phyloP scores from a whole-genome alignment of 352 stramenopile genomes.

The Hyaloperonospora arabidopsidis region DNA sequence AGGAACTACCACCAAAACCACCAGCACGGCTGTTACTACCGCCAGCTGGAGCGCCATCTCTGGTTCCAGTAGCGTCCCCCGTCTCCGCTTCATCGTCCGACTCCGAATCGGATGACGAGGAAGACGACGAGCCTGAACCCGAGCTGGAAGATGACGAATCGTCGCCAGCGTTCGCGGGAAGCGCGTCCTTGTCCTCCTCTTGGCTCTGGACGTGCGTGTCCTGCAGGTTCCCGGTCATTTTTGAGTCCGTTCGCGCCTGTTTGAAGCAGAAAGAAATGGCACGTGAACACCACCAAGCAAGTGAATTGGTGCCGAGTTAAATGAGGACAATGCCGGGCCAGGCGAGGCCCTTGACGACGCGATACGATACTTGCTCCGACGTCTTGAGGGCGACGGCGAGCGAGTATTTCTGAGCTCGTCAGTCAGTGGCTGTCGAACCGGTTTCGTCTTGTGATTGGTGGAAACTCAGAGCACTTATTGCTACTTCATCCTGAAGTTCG shows the following conservation, averaged over 20 bases:
- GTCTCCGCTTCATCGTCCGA: conserved; percentile 39
- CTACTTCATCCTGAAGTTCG: too few species aligned
- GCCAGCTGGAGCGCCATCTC: conserved; percentile 5
- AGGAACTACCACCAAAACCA: too few species aligned
- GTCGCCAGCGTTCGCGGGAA: conserved; percentile 67
- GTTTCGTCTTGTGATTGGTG: conserved; percentile 17
- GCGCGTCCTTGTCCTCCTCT: conserved; percentile 43
- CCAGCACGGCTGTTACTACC: conserved; percentile 12
- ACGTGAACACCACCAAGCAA: too few species aligned
- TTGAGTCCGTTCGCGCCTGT: not conserved
- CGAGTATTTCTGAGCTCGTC: conserved; percentile 27
- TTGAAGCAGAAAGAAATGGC: too few species aligned
- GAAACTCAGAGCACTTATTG: conserved; percentile 3
- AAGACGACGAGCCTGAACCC: conserved; percentile 63
- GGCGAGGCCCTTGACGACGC: not conserved
- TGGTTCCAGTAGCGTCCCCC: conserved; percentile 8
- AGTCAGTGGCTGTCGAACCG: conserved; percentile 19
- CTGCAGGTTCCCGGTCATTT: conserved; percentile 27
- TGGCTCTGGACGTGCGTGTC: conserved; percentile 22
- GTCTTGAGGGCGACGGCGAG: conserved; percentile 11
- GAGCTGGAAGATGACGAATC: conserved; percentile 74
- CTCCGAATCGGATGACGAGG: conserved; percentile 74
- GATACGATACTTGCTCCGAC: not conserved
- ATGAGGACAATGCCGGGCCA: not conserved
- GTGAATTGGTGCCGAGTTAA: too few species aligned